Evolutionary conservation across 2,329 filamentous ascomycete genomes (phyloP).

Genomic region (Blumeriella jaapii): DNA sequence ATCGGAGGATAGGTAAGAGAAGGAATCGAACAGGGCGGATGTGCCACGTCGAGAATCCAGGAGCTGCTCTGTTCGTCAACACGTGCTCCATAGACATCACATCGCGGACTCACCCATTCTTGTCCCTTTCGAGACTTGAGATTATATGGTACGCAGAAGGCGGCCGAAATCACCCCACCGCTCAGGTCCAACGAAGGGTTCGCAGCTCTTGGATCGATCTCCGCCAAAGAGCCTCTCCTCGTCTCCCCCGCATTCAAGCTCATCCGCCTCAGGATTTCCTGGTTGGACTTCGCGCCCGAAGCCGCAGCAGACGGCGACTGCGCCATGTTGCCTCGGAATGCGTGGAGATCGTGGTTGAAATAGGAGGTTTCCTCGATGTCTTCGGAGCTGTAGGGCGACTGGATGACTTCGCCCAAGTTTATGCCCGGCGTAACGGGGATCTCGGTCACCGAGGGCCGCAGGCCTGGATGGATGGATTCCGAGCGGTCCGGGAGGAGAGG

Average conservation of each 20-base stretch:
- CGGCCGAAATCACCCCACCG: slow-evolving; percentile 56
- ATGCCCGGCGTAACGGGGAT: slow-evolving; percentile 26
- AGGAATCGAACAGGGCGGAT: slow-evolving; percentile 85
- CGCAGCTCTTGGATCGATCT: slow-evolving; percentile 39
- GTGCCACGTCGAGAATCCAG: slow-evolving; percentile 71
- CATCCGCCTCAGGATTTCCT: slow-evolving; percentile 34
- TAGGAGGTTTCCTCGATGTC: slow-evolving; percentile 16
- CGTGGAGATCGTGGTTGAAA: slow-evolving; percentile 16
- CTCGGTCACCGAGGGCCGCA: slow-evolving; percentile 19
- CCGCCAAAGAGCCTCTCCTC: slow-evolving; percentile 36
- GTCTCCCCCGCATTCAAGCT: slow-evolving; percentile 24
- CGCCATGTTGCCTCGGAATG: slow-evolving; percentile 16
- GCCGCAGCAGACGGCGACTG: slow-evolving; percentile 22
- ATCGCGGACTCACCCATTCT: slow-evolving; percentile 41
- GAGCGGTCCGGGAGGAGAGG: slow-evolving; percentile 12
- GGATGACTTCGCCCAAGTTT: slow-evolving; percentile 13
- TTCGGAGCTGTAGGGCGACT: slow-evolving; percentile 14
- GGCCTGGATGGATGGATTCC: slow-evolving; percentile 22
- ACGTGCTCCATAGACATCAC: background rate
- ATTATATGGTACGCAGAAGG: slow-evolving; percentile 51
- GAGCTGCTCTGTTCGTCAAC: slow-evolving; percentile 40
- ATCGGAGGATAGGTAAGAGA: slow-evolving; percentile 76
- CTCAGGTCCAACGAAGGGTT: slow-evolving; percentile 47
- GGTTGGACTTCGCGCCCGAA: slow-evolving; percentile 29
- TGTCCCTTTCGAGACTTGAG: slow-evolving; percentile 45